Evolutionary conservation across 2,329 filamentous ascomycete species (phyloP).

Genomic region (Colletotrichum sp.): DNA sequence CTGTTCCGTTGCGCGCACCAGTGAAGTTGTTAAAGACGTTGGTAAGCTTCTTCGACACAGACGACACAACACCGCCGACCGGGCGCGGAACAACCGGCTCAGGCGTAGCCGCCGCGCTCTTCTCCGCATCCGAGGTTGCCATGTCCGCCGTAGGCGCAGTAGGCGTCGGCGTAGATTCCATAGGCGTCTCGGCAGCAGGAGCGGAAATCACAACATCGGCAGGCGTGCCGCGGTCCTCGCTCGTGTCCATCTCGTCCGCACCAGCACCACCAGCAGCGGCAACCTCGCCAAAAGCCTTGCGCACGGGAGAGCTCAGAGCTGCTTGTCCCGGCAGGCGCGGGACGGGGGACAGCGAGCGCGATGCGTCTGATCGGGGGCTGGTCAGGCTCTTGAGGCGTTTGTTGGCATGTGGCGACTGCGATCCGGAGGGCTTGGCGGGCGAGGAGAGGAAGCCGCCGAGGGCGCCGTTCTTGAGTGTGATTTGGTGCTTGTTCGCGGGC

Average conservation of each 20-base stretch:
- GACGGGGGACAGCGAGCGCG: constrained; percentile 1
- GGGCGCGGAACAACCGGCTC: neutral
- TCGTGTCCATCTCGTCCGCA: neutral
- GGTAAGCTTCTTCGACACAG: neutral
- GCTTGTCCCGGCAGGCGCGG: neutral
- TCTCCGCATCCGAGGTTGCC: neutral
- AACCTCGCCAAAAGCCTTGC: neutral
- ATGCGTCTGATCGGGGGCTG: neutral
- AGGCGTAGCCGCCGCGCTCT: neutral
- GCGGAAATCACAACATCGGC: neutral
- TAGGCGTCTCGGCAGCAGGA: neutral
- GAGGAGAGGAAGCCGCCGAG: constrained; percentile 7
- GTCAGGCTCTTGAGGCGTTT: constrained; percentile 6
- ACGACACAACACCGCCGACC: neutral
- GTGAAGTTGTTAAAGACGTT: neutral
- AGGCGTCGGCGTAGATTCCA: neutral
- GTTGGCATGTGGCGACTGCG: constrained; percentile 4
- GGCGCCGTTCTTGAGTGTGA: constrained; percentile 5
- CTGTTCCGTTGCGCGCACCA: neutral
- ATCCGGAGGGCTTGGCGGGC: neutral
- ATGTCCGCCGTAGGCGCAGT: neutral
- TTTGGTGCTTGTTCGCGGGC: neutral
- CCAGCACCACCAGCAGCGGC: neutral
- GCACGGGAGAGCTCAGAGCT: neutral
- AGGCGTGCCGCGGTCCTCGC: neutral